Conservation (phyloP, 768 basidiomycete species). For the Boletus fagicola region DNA sequence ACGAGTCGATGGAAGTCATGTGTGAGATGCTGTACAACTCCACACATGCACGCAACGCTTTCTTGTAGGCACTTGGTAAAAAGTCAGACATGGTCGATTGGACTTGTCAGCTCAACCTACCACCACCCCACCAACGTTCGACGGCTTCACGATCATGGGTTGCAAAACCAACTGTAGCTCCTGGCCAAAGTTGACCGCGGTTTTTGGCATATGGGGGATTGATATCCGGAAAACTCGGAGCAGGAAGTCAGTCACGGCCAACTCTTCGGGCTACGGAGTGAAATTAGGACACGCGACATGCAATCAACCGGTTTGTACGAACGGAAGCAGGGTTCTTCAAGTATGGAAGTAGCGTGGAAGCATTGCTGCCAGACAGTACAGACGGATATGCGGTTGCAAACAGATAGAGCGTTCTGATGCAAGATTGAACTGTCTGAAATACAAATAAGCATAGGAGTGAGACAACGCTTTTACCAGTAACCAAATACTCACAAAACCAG, state of each 20-base stretch:
- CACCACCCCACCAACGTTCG: constrained; percentile 60
- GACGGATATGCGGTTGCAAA: constrained; percentile 81
- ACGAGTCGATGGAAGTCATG: constrained; percentile 80
- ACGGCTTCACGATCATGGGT: constrained; percentile 90
- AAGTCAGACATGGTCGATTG: background rate
- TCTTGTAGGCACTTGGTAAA: constrained; percentile 75
- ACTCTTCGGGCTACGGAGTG: constrained; percentile 67
- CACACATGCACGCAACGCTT: constrained; percentile 88
- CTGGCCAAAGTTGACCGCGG: constrained; percentile 81
- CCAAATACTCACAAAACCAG: constrained; percentile 61
- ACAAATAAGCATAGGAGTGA: background rate
- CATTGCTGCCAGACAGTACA: constrained; percentile 79
- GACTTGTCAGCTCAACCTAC: constrained; percentile 38
- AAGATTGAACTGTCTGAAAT: constrained; percentile 73
- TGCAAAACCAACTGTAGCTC: constrained; percentile 80
- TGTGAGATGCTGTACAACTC: constrained; percentile 79
- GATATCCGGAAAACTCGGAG: constrained; percentile 84
- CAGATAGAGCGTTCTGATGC: constrained; percentile 80
- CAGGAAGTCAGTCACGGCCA: constrained; percentile 79
- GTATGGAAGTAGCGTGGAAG: constrained; percentile 85
- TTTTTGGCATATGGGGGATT: constrained; percentile 87
- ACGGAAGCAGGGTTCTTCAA: constrained; percentile 81
- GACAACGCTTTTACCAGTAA: background rate
- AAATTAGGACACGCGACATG: constrained; percentile 3
- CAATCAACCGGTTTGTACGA: constrained; percentile 23